phyloP scores from a whole-genome alignment of 1,284 basidiomycete species.

The Coniferiporia sulphurascens region DNA sequence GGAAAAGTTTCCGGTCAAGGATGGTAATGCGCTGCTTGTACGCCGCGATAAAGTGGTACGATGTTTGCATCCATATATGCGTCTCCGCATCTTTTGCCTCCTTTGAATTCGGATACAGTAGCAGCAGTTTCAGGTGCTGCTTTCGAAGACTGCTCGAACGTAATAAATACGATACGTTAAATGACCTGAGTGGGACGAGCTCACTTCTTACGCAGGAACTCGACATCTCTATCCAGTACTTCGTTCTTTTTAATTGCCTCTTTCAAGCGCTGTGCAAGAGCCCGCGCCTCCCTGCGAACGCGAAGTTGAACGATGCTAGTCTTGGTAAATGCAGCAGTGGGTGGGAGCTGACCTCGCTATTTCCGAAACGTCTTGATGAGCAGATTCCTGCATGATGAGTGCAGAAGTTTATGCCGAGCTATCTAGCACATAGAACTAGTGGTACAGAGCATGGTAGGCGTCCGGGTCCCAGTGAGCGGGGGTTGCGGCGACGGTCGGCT shows the following conservation, averaged over 20 bases:
- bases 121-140: conserved; percentile 69
- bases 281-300: conserved; percentile 58
- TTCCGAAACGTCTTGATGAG: conserved; percentile 9
- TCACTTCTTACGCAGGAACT: conserved; percentile 80
- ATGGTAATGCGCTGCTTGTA: conserved; percentile 75
- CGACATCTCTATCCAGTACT: conserved; percentile 80
- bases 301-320: background rate
- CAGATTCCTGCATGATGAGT: conserved; percentile 6
- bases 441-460: background rate
- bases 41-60: conserved; percentile 78
- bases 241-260: conserved; percentile 65
- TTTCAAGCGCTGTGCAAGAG: conserved; percentile 62
- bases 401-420: conserved; percentile 2
- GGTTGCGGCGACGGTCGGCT: no score
- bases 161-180: conserved; percentile 17
- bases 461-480: no score
- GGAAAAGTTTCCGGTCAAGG: conserved; percentile 59
- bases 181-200: conserved; percentile 24
- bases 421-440: background rate
- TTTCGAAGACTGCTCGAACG: conserved; percentile 58
- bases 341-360: conserved; percentile 8
- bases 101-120: conserved; percentile 67
- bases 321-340: background rate
- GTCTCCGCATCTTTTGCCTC: conserved; percentile 80
- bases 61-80: conserved; percentile 89